Evolutionary conservation across 176 grass and related monocot species (phyloP).

Genomic region (Triticum aestivum): IWGSC_CS_RefSeq_v2.1 NC_057802.1:587330670-587331169

Average conservation of each 20-base stretch:
- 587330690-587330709: neutral
- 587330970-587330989: neutral
- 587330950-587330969: neutral
- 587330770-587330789: neutral
- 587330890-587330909: neutral
- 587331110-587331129: too few species aligned
- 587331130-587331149: too few species aligned
- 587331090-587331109: too few species aligned
- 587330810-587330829: neutral
- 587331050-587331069: too few species aligned
- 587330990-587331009: too few species aligned
- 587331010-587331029: too few species aligned
- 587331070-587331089: too few species aligned
- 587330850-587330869: neutral
- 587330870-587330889: neutral
- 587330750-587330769: neutral
- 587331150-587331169: too few species aligned
- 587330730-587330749: neutral
- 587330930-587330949: neutral
- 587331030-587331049: too few species aligned
- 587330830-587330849: neutral
- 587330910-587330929: neutral
- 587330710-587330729: neutral
- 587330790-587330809: neutral
- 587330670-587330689: neutral